Percentiles rank a stretch among this genome's conserved stretches.
Evolutionary conservation across 202 grass and related monocot species (phyloP).

Genomic region (Setaria italica): DNA sequence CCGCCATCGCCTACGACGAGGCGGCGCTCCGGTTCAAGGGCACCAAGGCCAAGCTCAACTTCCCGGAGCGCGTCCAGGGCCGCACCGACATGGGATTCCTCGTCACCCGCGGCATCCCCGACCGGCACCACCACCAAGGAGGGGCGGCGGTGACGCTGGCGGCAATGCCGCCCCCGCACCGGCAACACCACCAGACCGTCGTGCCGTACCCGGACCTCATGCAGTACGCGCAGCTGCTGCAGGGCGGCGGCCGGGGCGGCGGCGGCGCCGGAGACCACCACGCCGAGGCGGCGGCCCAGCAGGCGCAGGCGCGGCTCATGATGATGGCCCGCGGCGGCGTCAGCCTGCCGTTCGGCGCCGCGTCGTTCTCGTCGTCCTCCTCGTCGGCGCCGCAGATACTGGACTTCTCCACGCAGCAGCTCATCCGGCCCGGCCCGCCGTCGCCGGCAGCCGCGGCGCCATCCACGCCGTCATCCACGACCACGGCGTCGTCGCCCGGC

Average conservation of each 20-base stretch:
- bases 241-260: conserved; percentile 33
- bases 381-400: conserved; percentile 64
- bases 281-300: conserved; percentile 15
- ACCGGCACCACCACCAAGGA: conserved; percentile 2
- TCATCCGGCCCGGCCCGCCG: conserved; percentile 43
- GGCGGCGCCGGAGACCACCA: neutral
- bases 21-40: conserved; percentile 90
- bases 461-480: conserved; percentile 50
- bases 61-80: conserved; percentile 87
- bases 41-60: conserved; percentile 95
- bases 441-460: conserved; percentile 5
- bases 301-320: conserved; percentile 40
- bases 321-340: conserved; percentile 43
- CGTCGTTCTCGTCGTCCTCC: conserved; percentile 37
- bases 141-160: neutral
- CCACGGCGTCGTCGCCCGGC: conserved; percentile 43
- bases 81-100: conserved; percentile 74
- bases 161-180: conserved; percentile 37
- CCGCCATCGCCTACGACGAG: conserved; percentile 93
- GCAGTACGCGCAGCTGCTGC: conserved; percentile 91
- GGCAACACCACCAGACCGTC: conserved; percentile 21
- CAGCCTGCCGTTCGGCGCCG: conserved; percentile 48
- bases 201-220: conserved; percentile 71
- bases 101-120: conserved; percentile 53
- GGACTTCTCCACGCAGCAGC: conserved; percentile 69